A percentile compares a stretch with the other conserved stretches of the same genome.
Evolutionary conservation across 73 alveolate genomes (phyloP).

Genomic region (Uronychia binucleata): DNA sequence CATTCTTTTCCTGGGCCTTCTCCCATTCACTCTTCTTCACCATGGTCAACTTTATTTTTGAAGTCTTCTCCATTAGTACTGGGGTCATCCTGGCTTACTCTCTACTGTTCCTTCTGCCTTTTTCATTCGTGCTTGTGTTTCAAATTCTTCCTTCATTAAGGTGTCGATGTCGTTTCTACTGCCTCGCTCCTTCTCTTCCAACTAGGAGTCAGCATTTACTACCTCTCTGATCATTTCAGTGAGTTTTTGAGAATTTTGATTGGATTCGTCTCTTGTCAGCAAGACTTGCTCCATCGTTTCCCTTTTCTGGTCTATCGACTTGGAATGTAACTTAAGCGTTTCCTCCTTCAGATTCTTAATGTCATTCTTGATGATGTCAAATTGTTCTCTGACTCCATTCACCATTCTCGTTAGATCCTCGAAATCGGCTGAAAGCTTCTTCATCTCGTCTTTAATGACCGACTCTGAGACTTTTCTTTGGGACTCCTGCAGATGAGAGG

Average conservation of each 20-base stretch:
- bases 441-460: background rate
- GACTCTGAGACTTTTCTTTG: background rate
- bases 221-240: background rate
- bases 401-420: background rate
- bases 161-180: background rate
- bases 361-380: background rate
- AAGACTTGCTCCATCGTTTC: background rate
- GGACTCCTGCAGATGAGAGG: background rate
- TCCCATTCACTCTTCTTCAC: background rate
- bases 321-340: background rate
- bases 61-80: background rate
- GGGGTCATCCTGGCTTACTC: background rate
- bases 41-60: background rate
- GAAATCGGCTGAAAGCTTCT: background rate
- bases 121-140: background rate
- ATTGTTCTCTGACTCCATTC: background rate
- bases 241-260: background rate
- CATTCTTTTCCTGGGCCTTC: background rate
- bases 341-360: background rate
- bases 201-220: background rate
- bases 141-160: background rate
- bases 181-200: background rate
- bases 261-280: background rate
- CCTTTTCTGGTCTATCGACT: background rate
- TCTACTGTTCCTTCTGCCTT: background rate